Percentiles rank a stretch among this genome's conserved stretches.
Conservation (phyloP, 179 eudicot genomes). For the Spinacia oleracea region DNA sequence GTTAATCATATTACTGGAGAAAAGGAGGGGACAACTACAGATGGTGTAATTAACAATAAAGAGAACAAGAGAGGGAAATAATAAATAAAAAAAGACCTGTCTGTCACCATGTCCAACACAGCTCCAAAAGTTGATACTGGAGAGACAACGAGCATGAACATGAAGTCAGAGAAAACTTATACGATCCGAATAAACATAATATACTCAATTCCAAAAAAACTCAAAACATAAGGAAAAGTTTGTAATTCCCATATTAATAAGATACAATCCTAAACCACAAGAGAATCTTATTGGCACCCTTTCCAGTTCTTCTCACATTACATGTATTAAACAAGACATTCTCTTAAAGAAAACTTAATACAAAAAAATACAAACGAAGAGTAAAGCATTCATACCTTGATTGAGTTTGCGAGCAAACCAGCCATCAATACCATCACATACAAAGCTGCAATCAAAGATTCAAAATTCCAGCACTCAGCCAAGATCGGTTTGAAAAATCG, state of each 20-base stretch:
- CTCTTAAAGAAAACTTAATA: not conserved
- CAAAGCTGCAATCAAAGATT: slow-evolving; percentile 54
- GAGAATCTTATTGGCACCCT: not conserved
- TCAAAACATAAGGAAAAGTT: slow-evolving; percentile 1
- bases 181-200: not conserved
- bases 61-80: not conserved
- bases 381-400: slow-evolving; percentile 57
- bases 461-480: slow-evolving; percentile 3
- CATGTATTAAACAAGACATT: not conserved
- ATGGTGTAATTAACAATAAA: not conserved
- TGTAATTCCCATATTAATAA: not conserved
- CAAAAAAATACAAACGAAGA: not conserved
- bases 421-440: slow-evolving; percentile 94
- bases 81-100: slow-evolving; percentile 48
- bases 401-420: slow-evolving; percentile 98
- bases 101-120: slow-evolving; percentile 96
- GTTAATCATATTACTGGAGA: not conserved
- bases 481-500: not conserved
- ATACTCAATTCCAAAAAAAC: too few species aligned
- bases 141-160: slow-evolving; percentile 17
- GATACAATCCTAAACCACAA: not conserved
- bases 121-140: slow-evolving; percentile 94
- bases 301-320: not conserved
- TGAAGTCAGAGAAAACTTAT: slow-evolving; percentile 17
- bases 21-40: not conserved